Base-by-base conservation (phyloP, 1,284 basidiomycete genomes). In the Leccinum subfulvum region DNA sequence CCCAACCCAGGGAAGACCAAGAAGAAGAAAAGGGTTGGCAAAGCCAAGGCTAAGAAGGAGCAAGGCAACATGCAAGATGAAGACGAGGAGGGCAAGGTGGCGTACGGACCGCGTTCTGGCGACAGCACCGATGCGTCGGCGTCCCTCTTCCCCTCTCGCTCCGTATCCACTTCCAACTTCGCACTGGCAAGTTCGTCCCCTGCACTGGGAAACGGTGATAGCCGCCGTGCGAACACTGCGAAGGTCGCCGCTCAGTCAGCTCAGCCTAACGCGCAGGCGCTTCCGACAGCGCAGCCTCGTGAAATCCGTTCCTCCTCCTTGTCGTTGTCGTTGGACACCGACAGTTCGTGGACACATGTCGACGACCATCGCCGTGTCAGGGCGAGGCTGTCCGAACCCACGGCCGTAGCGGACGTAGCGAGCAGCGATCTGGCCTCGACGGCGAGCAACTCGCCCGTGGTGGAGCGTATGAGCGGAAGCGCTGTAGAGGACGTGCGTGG, bases 341-440 rank as follows among this genome's bases (percentile, higher is more conserved):
- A 82, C 52, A 76, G 78, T 44, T 77, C 78, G 5, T 84, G 84
- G 84, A 85, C 82, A 35, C 80, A 80, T 58, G 80, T 85, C 30
- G 47, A 49, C 21, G 79, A 82, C 65, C 72, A 41, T 44, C 78
- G 39, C 59, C 66, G 39, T 55, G 65, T 51, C 59, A 64, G 55
- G 57, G 23, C 16, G 18, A 68, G 33, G 56, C 66, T n/a, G 37
- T 55, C 41, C 3, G 66, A 57, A 21, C 21, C 21, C 21, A 21
- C 21, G 21, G 67, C 71, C 9, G 68, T 71, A 3, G 69, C 69
- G 21, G 81, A 82, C 44, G 63, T 75, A 18, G 75, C 78, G 14
- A 82, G 80, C 47, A 87, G 83, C 67, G 87, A 88, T 73, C 74
- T 61, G 78, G 83, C 68, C 66, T 85, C 84, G 41, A 77, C 80